Conservation (phyloP, 192 early-diverging fungal species). For the Glomus cerebriforme region DNA sequence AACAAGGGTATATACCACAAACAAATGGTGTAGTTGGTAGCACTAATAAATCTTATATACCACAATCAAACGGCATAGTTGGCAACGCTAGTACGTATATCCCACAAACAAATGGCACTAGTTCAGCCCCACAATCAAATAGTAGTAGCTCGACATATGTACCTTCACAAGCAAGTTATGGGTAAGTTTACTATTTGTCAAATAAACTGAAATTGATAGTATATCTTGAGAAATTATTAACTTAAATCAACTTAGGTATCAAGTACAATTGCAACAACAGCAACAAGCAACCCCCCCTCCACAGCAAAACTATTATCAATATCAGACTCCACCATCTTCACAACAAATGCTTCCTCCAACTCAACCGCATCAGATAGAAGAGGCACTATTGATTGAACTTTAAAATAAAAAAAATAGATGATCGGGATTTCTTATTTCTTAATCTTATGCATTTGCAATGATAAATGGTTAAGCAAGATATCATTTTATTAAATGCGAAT, state of each 20-base stretch:
- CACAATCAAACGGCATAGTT: not conserved
- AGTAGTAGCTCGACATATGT: not conserved
- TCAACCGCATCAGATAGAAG: constrained; percentile 20
- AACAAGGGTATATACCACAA: constrained; percentile 19
- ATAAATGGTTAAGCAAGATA: too few relatives aligned
- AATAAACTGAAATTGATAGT: not conserved
- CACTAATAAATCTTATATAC: too few relatives aligned
- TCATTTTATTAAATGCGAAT: too few relatives aligned
- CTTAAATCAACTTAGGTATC: not conserved
- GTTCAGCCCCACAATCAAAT: not conserved
- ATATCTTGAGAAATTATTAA: not conserved
- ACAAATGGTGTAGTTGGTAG: not conserved
- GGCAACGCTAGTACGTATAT: too few relatives aligned
- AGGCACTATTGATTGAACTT: constrained; percentile 30
- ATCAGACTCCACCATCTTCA: constrained; percentile 7
- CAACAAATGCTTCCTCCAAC: not conserved
- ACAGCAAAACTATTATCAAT: constrained; percentile 16
- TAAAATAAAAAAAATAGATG: not conserved
- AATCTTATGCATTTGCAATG: too few relatives aligned
- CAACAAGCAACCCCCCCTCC: not conserved
- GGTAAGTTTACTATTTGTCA: not conserved
- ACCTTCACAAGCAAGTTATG: not conserved
- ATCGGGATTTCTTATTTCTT: too few relatives aligned
- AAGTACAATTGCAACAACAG: not conserved
- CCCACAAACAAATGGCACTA: not conserved